Evolutionary conservation across 2,329 filamentous ascomycete species (phyloP).

Genomic region (Aspergillus latus): DNA sequence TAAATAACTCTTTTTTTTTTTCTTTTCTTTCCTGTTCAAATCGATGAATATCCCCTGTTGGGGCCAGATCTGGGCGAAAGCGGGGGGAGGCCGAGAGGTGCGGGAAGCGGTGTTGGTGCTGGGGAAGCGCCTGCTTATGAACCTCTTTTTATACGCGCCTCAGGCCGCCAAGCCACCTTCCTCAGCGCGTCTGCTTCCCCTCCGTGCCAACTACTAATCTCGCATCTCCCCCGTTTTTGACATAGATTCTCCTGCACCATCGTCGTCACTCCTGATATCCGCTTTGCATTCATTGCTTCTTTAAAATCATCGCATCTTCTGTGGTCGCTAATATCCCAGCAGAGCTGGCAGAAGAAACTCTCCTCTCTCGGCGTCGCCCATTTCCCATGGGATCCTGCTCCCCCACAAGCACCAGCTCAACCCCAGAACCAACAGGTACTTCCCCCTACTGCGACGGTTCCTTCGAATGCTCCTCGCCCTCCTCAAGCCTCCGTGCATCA

Average conservation of each 20-base stretch:
- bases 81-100: conserved; percentile 33
- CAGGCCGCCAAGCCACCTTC: conserved; percentile 24
- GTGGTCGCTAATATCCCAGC: conserved; percentile 17
- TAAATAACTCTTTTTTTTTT: conserved; percentile 52
- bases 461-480: conserved; percentile 46
- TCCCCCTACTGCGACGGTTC: conserved; percentile 41
- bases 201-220: conserved; percentile 6
- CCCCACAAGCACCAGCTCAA: conserved; percentile 54
- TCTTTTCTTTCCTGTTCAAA: conserved; percentile 10
- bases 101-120: conserved; percentile 37
- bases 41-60: conserved; percentile 13
- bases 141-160: conserved; percentile 40
- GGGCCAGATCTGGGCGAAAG: conserved; percentile 24
- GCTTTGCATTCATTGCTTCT: conserved; percentile 3
- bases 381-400: conserved; percentile 94
- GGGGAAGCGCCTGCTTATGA: conserved; percentile 41
- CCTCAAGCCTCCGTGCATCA: conserved; percentile 29
- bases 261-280: not conserved
- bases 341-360: conserved; percentile 95
- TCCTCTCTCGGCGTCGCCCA: conserved; percentile 78
- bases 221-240: not conserved
- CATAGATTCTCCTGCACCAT: not conserved
- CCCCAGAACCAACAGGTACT: conserved; percentile 38
- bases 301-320: not conserved
- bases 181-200: conserved; percentile 20